A percentile compares a stretch with the other conserved stretches of the same genome.
Evolutionary conservation across 768 basidiomycete species (phyloP).

Genomic region (Lactarius hatsudake): DNA sequence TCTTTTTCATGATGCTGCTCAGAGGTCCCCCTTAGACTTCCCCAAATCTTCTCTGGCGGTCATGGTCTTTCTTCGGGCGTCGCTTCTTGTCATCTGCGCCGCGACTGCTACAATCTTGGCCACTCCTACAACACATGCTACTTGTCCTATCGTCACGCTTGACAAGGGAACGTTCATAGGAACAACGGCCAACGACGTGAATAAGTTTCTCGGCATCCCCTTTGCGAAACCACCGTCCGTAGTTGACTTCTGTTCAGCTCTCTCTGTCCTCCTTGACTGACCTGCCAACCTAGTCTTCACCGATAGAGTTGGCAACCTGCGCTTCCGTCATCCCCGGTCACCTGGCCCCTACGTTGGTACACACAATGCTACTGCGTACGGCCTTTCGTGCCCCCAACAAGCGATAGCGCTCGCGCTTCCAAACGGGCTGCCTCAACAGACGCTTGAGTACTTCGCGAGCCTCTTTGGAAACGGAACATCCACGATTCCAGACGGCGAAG

Average conservation of each 20-base stretch:
- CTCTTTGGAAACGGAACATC: background rate
- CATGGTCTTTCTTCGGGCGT: background rate
- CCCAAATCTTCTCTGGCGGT: background rate
- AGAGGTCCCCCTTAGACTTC: background rate
- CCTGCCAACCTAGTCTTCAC: background rate
- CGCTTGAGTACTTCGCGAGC: constrained; percentile 1
- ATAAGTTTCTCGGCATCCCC: constrained; percentile 41
- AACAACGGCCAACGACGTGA: constrained; percentile 27
- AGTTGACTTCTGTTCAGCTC: background rate
- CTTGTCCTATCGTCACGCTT: constrained; percentile 29
- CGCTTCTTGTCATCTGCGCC: background rate
- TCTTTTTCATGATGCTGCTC: background rate
- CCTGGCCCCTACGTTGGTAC: constrained; percentile 19
- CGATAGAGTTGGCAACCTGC: constrained; percentile 36
- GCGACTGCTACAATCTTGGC: background rate
- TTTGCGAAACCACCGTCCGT: constrained; percentile 41
- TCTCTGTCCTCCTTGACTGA: background rate
- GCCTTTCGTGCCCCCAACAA: constrained; percentile 31
- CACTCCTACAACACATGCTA: background rate
- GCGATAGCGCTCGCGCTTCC: background rate
- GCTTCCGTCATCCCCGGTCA: constrained; percentile 38
- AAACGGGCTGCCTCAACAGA: background rate
- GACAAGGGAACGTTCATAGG: constrained; percentile 35
- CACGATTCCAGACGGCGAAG: constrained; percentile 15
- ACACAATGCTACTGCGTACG: constrained; percentile 26